phyloP scores from a whole-genome alignment of 345 rosid genomes.

The Streptanthus diversifolius region DNA sequence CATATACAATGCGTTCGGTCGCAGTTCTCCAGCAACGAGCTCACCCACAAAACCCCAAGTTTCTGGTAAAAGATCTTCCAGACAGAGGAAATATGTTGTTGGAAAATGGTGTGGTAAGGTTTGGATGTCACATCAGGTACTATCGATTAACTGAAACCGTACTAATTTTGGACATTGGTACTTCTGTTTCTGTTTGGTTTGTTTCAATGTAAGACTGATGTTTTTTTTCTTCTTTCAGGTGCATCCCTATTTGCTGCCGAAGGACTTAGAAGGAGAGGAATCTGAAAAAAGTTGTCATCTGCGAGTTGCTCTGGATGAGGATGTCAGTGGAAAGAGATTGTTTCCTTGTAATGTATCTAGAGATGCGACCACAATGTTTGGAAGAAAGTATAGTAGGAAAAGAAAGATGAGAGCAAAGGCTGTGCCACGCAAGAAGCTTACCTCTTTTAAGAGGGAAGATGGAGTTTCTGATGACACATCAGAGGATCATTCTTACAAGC shows the following conservation, averaged over 20 bases:
- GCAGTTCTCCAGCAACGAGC: conserved; percentile 49
- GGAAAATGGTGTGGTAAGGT: conserved; percentile 99
- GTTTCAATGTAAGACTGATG: not conserved
- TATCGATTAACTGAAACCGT: not conserved
- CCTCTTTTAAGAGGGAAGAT: conserved; percentile 39
- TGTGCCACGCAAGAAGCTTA: conserved; percentile 48
- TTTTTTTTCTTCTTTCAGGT: conserved; percentile 57
- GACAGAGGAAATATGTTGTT: conserved; percentile 75
- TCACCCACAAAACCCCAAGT: conserved; percentile 43
- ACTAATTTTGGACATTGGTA: not conserved
- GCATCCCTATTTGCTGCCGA: conserved; percentile 61
- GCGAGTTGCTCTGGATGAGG: conserved; percentile 43
- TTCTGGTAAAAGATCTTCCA: conserved; percentile 48
- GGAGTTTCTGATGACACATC: conserved; percentile 57
- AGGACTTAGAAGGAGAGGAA: conserved; percentile 57
- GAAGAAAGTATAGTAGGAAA: conserved; percentile 61
- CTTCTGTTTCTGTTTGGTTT: conserved; percentile 1
- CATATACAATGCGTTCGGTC: conserved; percentile 82
- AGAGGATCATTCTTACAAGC: conserved; percentile 45
- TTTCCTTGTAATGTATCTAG: conserved; percentile 31
- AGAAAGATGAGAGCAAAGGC: conserved; percentile 53
- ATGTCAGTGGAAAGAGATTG: conserved; percentile 42
- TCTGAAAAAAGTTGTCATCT: conserved; percentile 44
- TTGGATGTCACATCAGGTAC: conserved; percentile 97
- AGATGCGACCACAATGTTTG: conserved; percentile 34